Base-by-base conservation (phyloP, 208 protist species). In the Leishmania tropica region DNA sequence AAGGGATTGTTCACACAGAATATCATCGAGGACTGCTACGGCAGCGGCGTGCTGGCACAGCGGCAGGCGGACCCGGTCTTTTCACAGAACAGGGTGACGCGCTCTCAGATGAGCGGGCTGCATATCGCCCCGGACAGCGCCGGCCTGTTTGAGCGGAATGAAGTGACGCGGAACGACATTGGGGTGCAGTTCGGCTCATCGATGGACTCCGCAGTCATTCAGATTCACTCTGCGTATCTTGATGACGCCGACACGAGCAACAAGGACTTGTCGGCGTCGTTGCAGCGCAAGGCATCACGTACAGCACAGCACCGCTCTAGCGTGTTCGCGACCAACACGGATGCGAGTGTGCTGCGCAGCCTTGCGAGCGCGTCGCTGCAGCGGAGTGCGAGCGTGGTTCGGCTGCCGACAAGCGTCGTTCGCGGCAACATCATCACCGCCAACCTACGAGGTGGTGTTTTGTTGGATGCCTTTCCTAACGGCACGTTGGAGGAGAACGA, bases 141-240 rank as follows among this genome's bases (percentile, higher is more conserved):
- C 31, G 93, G 95, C 35, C 80, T 71, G 6, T 90, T 95, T 78
- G 76, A 67, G 42, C 78, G 81, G 10, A 97, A 97, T 78, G 79
- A 89, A 3, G 75, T 97, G 58, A 88, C 65, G 65, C 82, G 90
- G 51, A 96, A 96, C 81, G 92, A 93, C 79, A 88, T 96, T 35
- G 94, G 93, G 45, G 83, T 97, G 7, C 94, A 97, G 48, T 78
- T 94, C 24, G 94, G 94, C 45, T 93, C 92, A 45, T 84, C 85
- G 28, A 75, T 90, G 51, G 79, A 85, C 45, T 85, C 81, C 7
- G 86, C 88, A 17, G 81, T 81, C 28, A 75, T 97, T 15, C 83
- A 94, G n/a, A n/a, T 96, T 35, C 75, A 90, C 60, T 84, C 88
- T 1, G 81, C 79, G 17, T 92, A 88, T 74, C 56, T 91, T 24